A percentile compares a stretch with the other conserved stretches of the same genome.
These are phyloP conservation scores for Apiospora arundinis DNA, from an alignment of 2,329 filamentous ascomycete genomes.

Conservation along the genomic window DNA sequence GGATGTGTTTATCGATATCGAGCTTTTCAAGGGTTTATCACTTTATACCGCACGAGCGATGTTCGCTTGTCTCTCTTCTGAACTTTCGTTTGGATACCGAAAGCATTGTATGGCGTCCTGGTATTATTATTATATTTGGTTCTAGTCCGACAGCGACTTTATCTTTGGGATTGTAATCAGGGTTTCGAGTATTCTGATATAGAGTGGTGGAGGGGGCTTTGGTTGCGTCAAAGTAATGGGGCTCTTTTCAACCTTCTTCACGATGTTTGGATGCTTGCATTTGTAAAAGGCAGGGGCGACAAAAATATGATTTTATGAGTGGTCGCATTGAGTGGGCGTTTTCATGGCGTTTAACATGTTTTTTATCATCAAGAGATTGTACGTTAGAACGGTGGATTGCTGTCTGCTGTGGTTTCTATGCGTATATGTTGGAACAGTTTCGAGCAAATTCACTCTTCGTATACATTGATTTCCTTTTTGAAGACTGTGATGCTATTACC, in stretches of 20 bases:
- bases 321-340: slow-evolving; percentile 11
- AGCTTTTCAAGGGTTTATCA: neutral
- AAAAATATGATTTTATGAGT: slow-evolving; percentile 9
- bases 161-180: slow-evolving; percentile 15
- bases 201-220: neutral
- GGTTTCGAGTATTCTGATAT: slow-evolving; percentile 3
- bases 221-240: slow-evolving; percentile 1
- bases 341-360: neutral
- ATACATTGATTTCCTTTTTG: neutral
- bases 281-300: slow-evolving; percentile 6
- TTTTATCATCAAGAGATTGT: neutral
- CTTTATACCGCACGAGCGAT: slow-evolving; percentile 14
- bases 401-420: neutral
- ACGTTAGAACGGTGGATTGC: slow-evolving; percentile 4
- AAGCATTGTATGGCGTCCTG: slow-evolving; percentile 18
- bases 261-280: slow-evolving; percentile 15
- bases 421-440: neutral
- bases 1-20: slow-evolving; percentile 8
- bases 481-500: neutral
- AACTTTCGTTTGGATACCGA: slow-evolving; percentile 18
- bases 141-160: slow-evolving; percentile 4
- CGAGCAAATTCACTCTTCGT: slow-evolving; percentile 10
- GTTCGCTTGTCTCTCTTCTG: slow-evolving; percentile 14
- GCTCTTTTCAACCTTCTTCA: slow-evolving; percentile 1
- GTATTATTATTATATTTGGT: slow-evolving; percentile 13